Evolutionary conservation across 2,329 filamentous ascomycete species (phyloP).

Genomic region (Helotiales sp.): DNA sequence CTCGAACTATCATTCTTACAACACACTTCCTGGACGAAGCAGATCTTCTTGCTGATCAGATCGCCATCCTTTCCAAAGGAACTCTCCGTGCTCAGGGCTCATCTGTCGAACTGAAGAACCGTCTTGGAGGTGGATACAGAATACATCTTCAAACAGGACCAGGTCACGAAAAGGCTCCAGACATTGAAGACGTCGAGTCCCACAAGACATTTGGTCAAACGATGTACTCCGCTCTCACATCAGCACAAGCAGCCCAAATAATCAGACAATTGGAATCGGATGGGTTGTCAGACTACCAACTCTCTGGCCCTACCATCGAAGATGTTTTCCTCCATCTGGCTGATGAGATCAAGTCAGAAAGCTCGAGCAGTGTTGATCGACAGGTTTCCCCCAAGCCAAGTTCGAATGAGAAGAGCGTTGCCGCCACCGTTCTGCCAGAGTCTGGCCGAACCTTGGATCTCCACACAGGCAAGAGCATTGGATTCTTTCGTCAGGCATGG

Average conservation of each 20-base stretch:
- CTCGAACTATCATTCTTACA: slow-evolving; percentile 82
- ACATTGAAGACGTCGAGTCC: slow-evolving; percentile 61
- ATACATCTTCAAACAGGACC: slow-evolving; percentile 72
- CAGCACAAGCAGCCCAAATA: slow-evolving; percentile 71
- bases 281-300: slow-evolving; percentile 77
- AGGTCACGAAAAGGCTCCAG: slow-evolving; percentile 51
- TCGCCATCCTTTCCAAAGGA: slow-evolving; percentile 86
- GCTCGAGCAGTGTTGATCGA: slow-evolving; percentile 26
- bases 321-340: slow-evolving; percentile 89
- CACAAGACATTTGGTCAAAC: slow-evolving; percentile 71
- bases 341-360: slow-evolving; percentile 72
- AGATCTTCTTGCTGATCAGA: slow-evolving; percentile 85
- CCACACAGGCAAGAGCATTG: slow-evolving; percentile 70
- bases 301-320: slow-evolving; percentile 88
- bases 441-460: slow-evolving; percentile 53
- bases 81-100: slow-evolving; percentile 81
- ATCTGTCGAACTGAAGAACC: slow-evolving; percentile 83
- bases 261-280: slow-evolving; percentile 70
- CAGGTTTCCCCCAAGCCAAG: slow-evolving; percentile 19
- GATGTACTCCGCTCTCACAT: slow-evolving; percentile 73
- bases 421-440: slow-evolving; percentile 15
- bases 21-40: slow-evolving; percentile 96
- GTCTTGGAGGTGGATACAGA: slow-evolving; percentile 81
- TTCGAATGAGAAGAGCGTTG: slow-evolving; percentile 39
- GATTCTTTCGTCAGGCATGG: slow-evolving; percentile 70